phyloP scores from a whole-genome alignment of 345 rosid genomes.

The Rubroshorea leprosula region DNA sequence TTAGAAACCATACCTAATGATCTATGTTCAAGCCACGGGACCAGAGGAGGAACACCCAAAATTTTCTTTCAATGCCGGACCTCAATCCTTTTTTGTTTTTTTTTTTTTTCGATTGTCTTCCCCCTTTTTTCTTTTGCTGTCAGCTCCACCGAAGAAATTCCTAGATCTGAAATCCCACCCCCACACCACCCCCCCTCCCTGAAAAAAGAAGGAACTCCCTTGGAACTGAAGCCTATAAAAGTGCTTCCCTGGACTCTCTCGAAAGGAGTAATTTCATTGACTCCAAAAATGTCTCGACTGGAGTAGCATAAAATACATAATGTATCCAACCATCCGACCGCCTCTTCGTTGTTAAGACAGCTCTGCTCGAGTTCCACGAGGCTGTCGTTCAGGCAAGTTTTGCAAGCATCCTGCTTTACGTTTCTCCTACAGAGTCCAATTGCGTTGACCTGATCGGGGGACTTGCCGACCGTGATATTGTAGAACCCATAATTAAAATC shows the following conservation, averaged over 20 bases:
- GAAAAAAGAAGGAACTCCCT: too few relatives aligned
- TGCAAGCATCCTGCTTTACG: constrained; percentile 23
- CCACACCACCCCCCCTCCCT: too few relatives aligned
- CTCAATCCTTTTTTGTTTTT: too few relatives aligned
- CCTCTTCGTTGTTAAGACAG: constrained; percentile 35
- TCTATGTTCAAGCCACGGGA: too few relatives aligned
- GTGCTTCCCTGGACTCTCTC: too few relatives aligned
- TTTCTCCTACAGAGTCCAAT: constrained; percentile 42
- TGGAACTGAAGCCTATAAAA: constrained; percentile 18
- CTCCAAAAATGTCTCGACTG: constrained; percentile 23
- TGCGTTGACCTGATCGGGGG: constrained; percentile 25
- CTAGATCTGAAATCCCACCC: too few relatives aligned
- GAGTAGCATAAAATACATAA: constrained; percentile 42
- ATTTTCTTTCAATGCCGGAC: too few relatives aligned
- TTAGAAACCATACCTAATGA: too few relatives aligned
- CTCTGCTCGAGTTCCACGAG: constrained; percentile 9
- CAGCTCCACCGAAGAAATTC: too few relatives aligned
- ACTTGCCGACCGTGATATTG: constrained; percentile 3
- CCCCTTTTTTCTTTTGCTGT: too few relatives aligned
- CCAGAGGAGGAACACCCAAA: too few relatives aligned
- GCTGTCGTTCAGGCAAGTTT: constrained; percentile 24
- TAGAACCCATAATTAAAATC: constrained; percentile 16
- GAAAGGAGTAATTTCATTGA: constrained; percentile 12
- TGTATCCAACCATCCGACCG: constrained; percentile 30
- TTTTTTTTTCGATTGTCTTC: too few relatives aligned